Evolutionary conservation across 345 rosid genomes (phyloP).

Genomic region (Aethionema arabicum): DNA sequence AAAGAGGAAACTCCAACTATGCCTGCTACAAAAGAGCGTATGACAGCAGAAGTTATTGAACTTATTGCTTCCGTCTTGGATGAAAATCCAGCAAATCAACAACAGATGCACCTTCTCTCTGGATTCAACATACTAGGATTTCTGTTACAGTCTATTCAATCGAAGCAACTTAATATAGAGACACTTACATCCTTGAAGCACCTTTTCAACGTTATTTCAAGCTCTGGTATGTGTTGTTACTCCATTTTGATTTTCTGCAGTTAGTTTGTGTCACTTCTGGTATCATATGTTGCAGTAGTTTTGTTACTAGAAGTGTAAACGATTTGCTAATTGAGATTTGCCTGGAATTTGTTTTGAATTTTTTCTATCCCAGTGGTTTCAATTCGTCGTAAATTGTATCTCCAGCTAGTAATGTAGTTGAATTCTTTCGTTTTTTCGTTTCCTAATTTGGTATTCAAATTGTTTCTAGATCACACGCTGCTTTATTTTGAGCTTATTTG

Average conservation of each 20-base stretch:
- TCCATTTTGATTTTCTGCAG: slow-evolving; percentile 12
- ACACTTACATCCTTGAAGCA: slow-evolving; percentile 88
- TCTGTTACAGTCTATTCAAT: slow-evolving; percentile 83
- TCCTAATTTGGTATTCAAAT: slow-evolving; percentile 8
- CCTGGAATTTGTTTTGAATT: neutral
- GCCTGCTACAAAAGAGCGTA: slow-evolving; percentile 69
- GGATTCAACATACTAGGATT: slow-evolving; percentile 90
- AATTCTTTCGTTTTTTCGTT: slow-evolving; percentile 26
- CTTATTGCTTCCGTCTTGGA: slow-evolving; percentile 93
- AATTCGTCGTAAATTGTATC: slow-evolving; percentile 1
- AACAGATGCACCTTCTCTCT: slow-evolving; percentile 90
- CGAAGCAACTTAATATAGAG: slow-evolving; percentile 85
- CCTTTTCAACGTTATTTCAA: slow-evolving; percentile 68
- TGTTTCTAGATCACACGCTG: slow-evolving; percentile 1
- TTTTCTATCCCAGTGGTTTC: neutral
- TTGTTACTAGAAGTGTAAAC: slow-evolving; percentile 3
- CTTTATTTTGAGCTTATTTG: slow-evolving; percentile 2
- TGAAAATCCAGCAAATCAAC: slow-evolving; percentile 88
- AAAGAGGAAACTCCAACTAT: slow-evolving; percentile 51
- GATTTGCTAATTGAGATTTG: neutral
- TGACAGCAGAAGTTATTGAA: slow-evolving; percentile 90
- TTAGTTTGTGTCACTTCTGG: slow-evolving; percentile 16
- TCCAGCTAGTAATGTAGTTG: neutral
- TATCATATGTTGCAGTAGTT: slow-evolving; percentile 12
- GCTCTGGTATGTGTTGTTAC: slow-evolving; percentile 58